Base-by-base conservation (phyloP, 2,329 filamentous ascomycete genomes). In the Phaeosphaeriaceae sp. region DNA sequence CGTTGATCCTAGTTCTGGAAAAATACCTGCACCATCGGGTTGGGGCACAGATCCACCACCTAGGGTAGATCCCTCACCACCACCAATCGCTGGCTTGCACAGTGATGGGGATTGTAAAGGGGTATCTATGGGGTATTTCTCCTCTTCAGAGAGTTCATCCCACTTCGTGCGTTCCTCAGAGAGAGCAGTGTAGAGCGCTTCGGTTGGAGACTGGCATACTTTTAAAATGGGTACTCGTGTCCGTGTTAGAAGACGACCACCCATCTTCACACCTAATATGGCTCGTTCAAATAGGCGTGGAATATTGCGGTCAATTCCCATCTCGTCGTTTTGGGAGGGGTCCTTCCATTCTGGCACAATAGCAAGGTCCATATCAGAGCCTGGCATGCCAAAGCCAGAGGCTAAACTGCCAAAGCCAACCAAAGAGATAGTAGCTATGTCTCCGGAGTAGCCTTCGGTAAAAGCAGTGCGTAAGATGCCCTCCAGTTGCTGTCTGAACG, bases 361-460 rank as follows among this genome's bases (percentile, higher is more conserved):
- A 7, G 87, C 89, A 23, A 96, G 82, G 71, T 97, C 92, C 87
- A 96, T 91, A 64, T 96, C 92, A 1, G 92, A 93, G n/a, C 86
- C 85, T 62, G 89, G 89, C 9, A 89, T 91, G 3, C 90, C 92
- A 73, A 96, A 96, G 0, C 92, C 92, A 11, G 91, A 92, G 16
- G 84, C 83, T 38, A 95, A 79, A 68, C 91, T 95, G 4, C 91
- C 92, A 66, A 94, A 95, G 63, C 87, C 90, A 60, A 85, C 85
- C 12, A 95, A 77, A 44, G 85, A 79, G n/a, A 93, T 81, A 42
- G 82, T 82, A 8, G 54, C 57, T 26, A 73, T 63, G 12, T 76
- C 66, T 48, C 88, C 85, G 5, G 70, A 62, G 37, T 76, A 69
- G 7, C 81, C 74, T 7, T 76, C 69, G 5, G 75, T 67, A 41